Percentiles rank a stretch among this genome's conserved stretches.
phyloP scores from a whole-genome alignment of 768 basidiomycete species.

The Rhizopogon salebrosus region DNA sequence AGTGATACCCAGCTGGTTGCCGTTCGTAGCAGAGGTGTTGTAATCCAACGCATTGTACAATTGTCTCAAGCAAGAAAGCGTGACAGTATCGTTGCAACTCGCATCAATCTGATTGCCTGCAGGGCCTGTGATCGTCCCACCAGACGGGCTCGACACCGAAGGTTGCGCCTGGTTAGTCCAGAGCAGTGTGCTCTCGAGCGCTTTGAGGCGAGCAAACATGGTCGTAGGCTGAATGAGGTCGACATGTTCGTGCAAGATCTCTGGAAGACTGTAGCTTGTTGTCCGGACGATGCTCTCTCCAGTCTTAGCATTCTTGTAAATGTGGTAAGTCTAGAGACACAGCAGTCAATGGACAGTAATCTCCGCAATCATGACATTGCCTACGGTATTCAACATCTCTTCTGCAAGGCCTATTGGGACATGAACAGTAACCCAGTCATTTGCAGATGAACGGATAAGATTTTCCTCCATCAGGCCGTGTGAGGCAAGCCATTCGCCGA shows the following conservation, averaged over 20 bases:
- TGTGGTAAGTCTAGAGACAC: constrained; percentile 47
- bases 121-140: constrained; percentile 19
- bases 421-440: constrained; percentile 63
- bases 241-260: constrained; percentile 50
- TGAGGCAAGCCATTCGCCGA: constrained; percentile 57
- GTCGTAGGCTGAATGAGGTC: constrained; percentile 73
- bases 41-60: constrained; percentile 51
- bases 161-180: constrained; percentile 14
- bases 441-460: constrained; percentile 52
- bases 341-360: background rate
- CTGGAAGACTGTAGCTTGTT: constrained; percentile 64
- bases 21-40: constrained; percentile 34
- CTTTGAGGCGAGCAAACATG: constrained; percentile 49
- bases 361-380: constrained; percentile 5
- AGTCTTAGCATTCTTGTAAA: constrained; percentile 51
- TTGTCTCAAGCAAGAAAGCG: constrained; percentile 47
- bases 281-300: constrained; percentile 60
- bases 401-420: constrained; percentile 59
- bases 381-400: constrained; percentile 63
- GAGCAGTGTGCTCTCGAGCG: constrained; percentile 37
- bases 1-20: constrained; percentile 50
- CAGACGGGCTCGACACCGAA: background rate
- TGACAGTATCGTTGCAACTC: constrained; percentile 44
- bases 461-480: constrained; percentile 48
- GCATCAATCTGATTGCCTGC: constrained; percentile 38